These are phyloP conservation scores for Macrocybe gigantea DNA, from an alignment of 768 basidiomycete species.

Conservation along the genomic window DNA sequence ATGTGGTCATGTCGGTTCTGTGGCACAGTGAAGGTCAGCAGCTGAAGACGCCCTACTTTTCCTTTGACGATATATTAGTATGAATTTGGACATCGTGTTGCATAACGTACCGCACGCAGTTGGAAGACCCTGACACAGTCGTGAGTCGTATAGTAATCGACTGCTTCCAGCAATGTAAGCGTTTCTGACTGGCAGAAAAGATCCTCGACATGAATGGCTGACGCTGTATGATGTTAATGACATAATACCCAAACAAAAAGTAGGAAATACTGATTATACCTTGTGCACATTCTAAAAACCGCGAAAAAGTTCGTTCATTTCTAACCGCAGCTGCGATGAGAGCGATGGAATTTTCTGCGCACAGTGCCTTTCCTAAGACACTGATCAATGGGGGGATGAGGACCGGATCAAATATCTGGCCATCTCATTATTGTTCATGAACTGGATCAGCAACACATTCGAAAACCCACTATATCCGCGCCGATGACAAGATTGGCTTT, in stretches of 20 bases:
- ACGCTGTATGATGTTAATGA: conserved; percentile 12
- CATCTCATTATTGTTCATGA: background rate
- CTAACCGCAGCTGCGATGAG: conserved; percentile 52
- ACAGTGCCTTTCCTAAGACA: conserved; percentile 41
- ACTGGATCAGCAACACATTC: background rate
- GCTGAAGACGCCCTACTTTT: conserved; percentile 14
- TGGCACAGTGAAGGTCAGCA: conserved; percentile 52
- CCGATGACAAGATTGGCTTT: conserved; percentile 60
- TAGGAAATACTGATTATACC: conserved; percentile 11
- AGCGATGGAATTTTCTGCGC: conserved; percentile 19
- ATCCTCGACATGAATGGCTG: conserved; percentile 17
- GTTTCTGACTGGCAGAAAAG: conserved; percentile 12
- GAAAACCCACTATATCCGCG: conserved; percentile 50
- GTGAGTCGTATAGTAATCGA: background rate
- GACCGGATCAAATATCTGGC: conserved; percentile 62
- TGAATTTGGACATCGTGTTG: conserved; percentile 28
- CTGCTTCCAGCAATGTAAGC: conserved; percentile 15
- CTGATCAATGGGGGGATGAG: conserved; percentile 53
- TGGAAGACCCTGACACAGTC: background rate
- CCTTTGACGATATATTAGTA: conserved; percentile 33
- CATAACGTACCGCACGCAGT: conserved; percentile 8
- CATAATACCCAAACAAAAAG: background rate
- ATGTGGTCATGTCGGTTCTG: conserved; percentile 76
- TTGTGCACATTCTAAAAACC: conserved; percentile 36
- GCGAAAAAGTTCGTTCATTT: conserved; percentile 44